These are phyloP conservation scores for Pistacia vera DNA, from an alignment of 345 rosid species.

Conservation along the genomic window DNA sequence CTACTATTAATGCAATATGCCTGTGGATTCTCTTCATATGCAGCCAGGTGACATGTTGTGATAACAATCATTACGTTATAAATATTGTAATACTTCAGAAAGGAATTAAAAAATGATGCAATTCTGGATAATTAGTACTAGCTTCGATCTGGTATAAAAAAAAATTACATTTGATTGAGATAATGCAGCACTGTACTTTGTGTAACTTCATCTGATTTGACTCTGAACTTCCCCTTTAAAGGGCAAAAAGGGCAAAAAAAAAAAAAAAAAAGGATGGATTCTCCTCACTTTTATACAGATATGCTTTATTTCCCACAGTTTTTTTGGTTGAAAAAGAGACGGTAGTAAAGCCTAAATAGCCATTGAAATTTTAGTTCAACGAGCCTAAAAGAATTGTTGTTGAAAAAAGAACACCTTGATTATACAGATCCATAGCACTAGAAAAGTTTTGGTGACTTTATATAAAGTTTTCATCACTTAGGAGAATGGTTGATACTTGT, in stretches of 20 bases:
- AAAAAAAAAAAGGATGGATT: neutral
- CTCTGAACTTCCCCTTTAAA: neutral
- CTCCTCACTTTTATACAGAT: slow-evolving; percentile 18
- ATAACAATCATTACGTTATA: slow-evolving; percentile 15
- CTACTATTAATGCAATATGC: neutral
- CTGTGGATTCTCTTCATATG: neutral
- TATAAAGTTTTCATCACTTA: slow-evolving; percentile 18
- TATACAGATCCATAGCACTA: slow-evolving; percentile 15
- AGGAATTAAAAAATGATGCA: no score
- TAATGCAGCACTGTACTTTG: neutral
- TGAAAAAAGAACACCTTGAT: neutral
- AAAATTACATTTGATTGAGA: slow-evolving; percentile 13
- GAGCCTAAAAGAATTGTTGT: neutral
- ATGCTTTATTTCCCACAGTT: slow-evolving; percentile 1
- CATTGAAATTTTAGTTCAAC: slow-evolving; percentile 16
- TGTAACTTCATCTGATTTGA: neutral
- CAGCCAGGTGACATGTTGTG: slow-evolving; percentile 12
- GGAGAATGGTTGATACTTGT: slow-evolving; percentile 3
- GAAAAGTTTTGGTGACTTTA: slow-evolving; percentile 19
- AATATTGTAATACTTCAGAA: neutral
- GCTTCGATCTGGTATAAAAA: no score
- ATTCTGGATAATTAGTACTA: neutral
- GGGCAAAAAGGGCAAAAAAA: neutral
- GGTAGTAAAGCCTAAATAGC: slow-evolving; percentile 15
- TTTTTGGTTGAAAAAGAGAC: slow-evolving; percentile 11